These are phyloP conservation scores for Closterium sp. DNA, from an alignment of 139 green algal genomes.

Conservation along the genomic window DNA sequence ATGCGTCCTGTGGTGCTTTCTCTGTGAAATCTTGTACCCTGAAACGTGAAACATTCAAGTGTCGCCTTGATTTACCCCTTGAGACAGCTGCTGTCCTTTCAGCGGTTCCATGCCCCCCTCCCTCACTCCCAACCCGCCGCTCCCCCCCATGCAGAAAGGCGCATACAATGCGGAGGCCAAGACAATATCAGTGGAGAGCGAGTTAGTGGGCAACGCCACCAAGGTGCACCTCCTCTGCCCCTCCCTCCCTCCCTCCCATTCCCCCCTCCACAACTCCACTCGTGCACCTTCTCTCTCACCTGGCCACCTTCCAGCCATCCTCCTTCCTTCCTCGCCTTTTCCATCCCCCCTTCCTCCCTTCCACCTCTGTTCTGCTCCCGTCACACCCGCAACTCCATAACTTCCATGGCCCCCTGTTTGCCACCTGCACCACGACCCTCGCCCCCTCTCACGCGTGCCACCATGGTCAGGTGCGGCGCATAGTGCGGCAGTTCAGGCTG, in stretches of 20 bases:
- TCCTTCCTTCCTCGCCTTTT: neutral
- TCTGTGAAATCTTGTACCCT: too few species aligned
- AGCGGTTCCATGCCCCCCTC: neutral
- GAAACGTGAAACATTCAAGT: too few species aligned
- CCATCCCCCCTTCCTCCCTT: neutral
- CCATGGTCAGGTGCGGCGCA: neutral
- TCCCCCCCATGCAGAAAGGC: neutral
- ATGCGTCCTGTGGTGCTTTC: too few species aligned
- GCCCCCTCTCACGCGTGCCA: neutral
- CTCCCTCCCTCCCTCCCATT: neutral
- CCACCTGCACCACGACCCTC: neutral
- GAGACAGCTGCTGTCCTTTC: neutral
- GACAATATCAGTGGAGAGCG: neutral
- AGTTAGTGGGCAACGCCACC: constrained; percentile 14
- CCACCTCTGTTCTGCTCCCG: neutral
- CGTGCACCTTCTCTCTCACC: neutral
- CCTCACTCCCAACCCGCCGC: neutral
- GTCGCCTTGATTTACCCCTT: too few species aligned
- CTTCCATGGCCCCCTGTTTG: neutral
- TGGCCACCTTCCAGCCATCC: neutral
- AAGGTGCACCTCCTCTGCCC: constrained; percentile 4
- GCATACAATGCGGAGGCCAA: neutral
- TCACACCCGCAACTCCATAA: neutral
- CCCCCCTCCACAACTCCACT: neutral
- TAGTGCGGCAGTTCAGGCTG: neutral